Base-by-base conservation (phyloP, 495 filamentous ascomycete genomes). In the Xylaria grammica region DNA sequence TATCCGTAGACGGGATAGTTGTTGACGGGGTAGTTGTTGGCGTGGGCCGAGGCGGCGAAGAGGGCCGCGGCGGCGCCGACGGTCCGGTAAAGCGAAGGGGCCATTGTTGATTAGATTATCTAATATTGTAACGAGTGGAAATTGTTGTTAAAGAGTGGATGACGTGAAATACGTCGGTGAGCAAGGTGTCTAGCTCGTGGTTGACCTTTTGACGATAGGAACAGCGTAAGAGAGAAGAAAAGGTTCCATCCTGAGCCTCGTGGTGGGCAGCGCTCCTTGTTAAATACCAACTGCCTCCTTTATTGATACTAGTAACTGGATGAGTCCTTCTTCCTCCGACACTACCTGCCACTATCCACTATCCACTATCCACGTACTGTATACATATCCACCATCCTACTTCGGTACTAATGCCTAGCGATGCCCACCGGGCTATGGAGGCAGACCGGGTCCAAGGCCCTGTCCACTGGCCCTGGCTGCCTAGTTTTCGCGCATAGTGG, bases 91-190 rank as follows among this genome's bases (percentile, higher is more conserved):
- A 82, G 45, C 34, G 80, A 80, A 8, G 79, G 75, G 66, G 81
- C 74, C 81, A 83, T 83, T 27, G 66, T 61, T 61, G 54, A 62
- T 64, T 64, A 64, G 29, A 58, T 64, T 64, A 64, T 67, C 61
- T 68, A 64, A 60, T 75, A 59, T 56, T 55, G 36, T 50, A 72
- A 74, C 26, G 65, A 72, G 60, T 59, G 69, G 69, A 61, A 66
- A 54, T 60, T 46, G 53, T 52, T 50, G 67, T 50, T 51, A 81
- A 81, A 61, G 78, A 81, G 66, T 71, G 79, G 67, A 68, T 77
- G 81, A 83, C 81, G 79, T 78, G 61, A 71, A 75, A 34, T 76
- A 81, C 79, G 81, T 82, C 81, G 66, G 77, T 72, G 74, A 80
- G 76, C 74, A 73, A 45, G 22, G 29, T 50, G 59, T 66, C 59